Evolutionary conservation across 345 rosid species (phyloP), one percentile per base, ranked within the genome.

Genomic region (Corymbia maculata): DNA sequence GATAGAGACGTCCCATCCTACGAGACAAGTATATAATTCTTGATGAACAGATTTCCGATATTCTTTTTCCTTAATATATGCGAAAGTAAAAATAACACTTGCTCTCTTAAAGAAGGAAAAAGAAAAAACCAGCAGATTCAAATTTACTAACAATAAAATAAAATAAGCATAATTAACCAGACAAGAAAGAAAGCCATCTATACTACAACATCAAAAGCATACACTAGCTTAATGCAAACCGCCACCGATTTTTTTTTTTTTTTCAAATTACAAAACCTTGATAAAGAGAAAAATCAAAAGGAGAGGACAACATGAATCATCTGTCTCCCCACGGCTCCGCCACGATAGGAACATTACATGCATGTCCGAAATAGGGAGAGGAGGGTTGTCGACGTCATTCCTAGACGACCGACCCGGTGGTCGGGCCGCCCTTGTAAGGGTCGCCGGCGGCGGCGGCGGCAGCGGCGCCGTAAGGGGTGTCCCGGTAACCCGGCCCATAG

Each of bases 401-500:
- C 87, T 86, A 86, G 59, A 86, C 28, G 68, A 86, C 87, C 42
- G 87, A 52, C 3, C 66, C 59, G 7, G 66, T 16, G 68, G 87
- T 86, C 0, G 68, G 59, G 28, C 87, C 87, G 44, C 87, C 87
- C 49, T 86, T 86, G 66, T 32, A 59, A 21, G 68, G 87, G 49
- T 19, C 87, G 66, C 89, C 92, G 0, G 2, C 28, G 82, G 4
- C 82, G 93, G 91, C 13, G 86, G 91, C 4, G 68, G 68, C 68
- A 30, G 91, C 92, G 1, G 90, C 52, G 21, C 93, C 95, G 7
- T 95, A 93, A 51, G 93, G 95, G 4, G 88, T 85, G 84, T 97
- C 97, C 86, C 97, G 90, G 87, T 96, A 98, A 0, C 98, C 98
- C 1, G 99, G 99, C 10, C 98, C 99, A 19, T 95, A 94, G 89